phyloP scores from a whole-genome alignment of 2,329 filamentous ascomycete species.

The Diaporthe sp. region DNA sequence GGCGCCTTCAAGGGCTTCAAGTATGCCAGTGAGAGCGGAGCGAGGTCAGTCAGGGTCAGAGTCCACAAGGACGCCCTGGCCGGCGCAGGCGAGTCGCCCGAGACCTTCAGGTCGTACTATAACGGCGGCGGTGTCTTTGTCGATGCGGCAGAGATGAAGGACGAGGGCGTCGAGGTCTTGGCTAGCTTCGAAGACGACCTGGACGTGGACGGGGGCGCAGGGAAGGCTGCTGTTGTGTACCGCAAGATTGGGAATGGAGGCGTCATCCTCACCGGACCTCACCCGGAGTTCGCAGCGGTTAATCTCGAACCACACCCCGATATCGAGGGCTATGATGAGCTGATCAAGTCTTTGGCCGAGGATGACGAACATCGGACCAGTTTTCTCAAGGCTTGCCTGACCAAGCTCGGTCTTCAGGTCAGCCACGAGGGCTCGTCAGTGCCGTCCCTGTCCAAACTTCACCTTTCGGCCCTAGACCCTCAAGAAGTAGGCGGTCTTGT shows the following conservation, averaged over 20 bases:
- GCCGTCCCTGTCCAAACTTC: slow-evolving; percentile 85
- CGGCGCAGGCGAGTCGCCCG: slow-evolving; percentile 63
- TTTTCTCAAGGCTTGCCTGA: slow-evolving; percentile 85
- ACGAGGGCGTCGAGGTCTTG: slow-evolving; percentile 81
- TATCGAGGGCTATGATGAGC: slow-evolving; percentile 76
- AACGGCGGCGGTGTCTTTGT: slow-evolving; percentile 97
- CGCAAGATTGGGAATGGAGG: slow-evolving; percentile 86
- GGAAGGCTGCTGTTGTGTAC: slow-evolving; percentile 84
- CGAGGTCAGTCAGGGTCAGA: slow-evolving; percentile 77
- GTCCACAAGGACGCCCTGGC: slow-evolving; percentile 74
- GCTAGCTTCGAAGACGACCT: slow-evolving; percentile 83
- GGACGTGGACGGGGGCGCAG: slow-evolving; percentile 81
- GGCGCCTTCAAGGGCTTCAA: slow-evolving; percentile 91
- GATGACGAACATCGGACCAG: slow-evolving; percentile 78
- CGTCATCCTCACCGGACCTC: slow-evolving; percentile 86
- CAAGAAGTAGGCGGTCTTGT: slow-evolving; percentile 78
- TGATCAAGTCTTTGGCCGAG: slow-evolving; percentile 76
- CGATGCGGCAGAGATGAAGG: slow-evolving; percentile 67
- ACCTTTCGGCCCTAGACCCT: slow-evolving; percentile 80
- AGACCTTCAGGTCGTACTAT: slow-evolving; percentile 83
- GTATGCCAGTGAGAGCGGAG: slow-evolving; percentile 89
- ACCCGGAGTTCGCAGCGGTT: slow-evolving; percentile 91
- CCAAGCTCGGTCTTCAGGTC: slow-evolving; percentile 85
- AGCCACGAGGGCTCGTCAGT: slow-evolving; percentile 77
- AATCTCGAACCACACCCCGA: slow-evolving; percentile 80